Conservation (phyloP, 805 yeast genomes). For the Cyberlindnera misumaiensis region DNA sequence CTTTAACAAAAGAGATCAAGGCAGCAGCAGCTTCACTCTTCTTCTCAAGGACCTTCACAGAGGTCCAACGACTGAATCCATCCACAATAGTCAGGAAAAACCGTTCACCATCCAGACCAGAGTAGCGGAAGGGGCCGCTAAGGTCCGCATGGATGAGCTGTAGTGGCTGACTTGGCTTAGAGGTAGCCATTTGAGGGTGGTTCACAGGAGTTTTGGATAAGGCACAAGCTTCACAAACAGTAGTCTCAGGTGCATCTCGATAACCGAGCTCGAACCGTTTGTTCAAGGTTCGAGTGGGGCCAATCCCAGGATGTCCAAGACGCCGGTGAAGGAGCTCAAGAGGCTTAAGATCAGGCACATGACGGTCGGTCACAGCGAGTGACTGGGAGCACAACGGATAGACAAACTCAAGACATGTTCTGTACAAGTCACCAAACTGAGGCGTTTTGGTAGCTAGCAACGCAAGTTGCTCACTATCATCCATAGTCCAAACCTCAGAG, state of each 20-base stretch:
- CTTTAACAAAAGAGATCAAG: neutral
- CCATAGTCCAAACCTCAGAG: neutral
- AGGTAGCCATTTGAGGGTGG: neutral
- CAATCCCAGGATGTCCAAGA: neutral
- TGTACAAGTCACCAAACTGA: neutral
- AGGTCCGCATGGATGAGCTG: neutral
- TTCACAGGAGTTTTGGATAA: neutral
- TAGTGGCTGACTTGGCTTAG: no score
- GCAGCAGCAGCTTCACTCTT: neutral
- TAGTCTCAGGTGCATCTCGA: neutral
- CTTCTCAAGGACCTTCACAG: neutral
- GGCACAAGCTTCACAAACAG: neutral
- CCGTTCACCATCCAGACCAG: neutral
- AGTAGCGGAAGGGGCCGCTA: neutral
- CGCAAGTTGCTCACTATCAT: neutral
- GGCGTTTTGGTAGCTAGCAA: neutral
- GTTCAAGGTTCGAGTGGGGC: neutral
- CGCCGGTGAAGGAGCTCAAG: neutral
- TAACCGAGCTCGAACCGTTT: neutral
- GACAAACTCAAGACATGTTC: no score
- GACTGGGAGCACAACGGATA: no score
- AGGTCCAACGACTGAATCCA: neutral
- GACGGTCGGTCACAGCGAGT: no score
- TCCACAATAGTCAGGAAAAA: neutral
- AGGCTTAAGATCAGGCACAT: neutral